Evolutionary conservation across 208 protist genomes (phyloP).

Genomic region (Acanthamoeba royreba): DNA sequence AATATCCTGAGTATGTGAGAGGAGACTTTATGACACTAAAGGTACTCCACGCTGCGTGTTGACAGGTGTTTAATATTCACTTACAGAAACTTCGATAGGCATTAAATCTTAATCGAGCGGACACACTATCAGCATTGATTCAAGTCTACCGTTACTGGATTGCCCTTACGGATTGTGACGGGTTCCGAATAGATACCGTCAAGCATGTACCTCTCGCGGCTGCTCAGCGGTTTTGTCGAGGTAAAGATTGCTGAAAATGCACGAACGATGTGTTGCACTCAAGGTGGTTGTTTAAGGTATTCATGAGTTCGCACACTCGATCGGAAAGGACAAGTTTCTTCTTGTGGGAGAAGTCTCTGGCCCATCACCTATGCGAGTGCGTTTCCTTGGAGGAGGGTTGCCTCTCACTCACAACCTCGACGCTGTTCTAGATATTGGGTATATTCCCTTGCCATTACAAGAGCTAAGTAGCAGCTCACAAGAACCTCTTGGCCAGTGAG

Average conservation of each 20-base stretch:
- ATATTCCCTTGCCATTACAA: too few relatives aligned
- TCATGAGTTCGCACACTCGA: background rate
- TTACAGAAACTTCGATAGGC: too few relatives aligned
- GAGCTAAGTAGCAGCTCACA: too few relatives aligned
- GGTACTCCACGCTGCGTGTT: background rate
- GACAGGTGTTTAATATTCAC: too few relatives aligned
- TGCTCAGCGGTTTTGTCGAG: background rate
- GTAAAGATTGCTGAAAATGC: too few relatives aligned
- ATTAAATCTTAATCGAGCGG: background rate
- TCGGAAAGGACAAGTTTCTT: slow-evolving; percentile 20
- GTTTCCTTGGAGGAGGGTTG: background rate
- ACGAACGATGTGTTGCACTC: too few relatives aligned
- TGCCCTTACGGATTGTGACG: background rate
- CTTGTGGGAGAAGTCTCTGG: background rate
- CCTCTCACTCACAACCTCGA: slow-evolving; percentile 14
- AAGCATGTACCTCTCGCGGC: background rate
- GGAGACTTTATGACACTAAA: slow-evolving; percentile 22
- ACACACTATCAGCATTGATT: background rate
- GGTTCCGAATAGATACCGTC: background rate
- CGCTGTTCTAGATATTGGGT: background rate
- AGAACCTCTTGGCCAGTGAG: too few relatives aligned
- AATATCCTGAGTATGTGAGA: background rate
- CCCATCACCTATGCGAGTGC: background rate
- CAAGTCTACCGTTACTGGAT: background rate
- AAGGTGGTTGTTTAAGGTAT: background rate